Evolutionary conservation across 495 filamentous ascomycete species (phyloP).

Genomic region (Letharia lupina): DNA sequence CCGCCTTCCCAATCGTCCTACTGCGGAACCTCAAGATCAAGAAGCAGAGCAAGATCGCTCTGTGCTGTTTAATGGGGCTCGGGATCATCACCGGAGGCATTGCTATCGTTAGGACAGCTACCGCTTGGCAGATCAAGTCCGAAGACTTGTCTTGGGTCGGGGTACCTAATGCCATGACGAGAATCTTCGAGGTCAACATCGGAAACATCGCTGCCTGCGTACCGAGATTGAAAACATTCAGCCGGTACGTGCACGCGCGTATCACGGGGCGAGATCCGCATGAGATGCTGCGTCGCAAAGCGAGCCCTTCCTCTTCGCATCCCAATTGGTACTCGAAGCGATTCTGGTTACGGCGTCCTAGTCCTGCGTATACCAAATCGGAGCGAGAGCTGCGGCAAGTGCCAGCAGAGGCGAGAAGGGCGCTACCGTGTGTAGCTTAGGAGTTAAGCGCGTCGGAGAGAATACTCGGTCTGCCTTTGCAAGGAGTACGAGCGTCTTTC

Average conservation of each 20-base stretch:
- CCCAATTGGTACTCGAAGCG: neutral
- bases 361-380: neutral
- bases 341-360: neutral
- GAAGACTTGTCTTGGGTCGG: slow-evolving; percentile 17
- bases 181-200: slow-evolving; percentile 21
- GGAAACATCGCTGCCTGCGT: slow-evolving; percentile 20
- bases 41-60: slow-evolving; percentile 38
- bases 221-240: slow-evolving; percentile 18
- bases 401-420: neutral
- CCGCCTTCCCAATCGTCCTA: slow-evolving; percentile 39
- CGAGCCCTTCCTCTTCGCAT: neutral
- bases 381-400: neutral
- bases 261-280: slow-evolving; percentile 11
- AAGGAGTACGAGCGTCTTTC: neutral
- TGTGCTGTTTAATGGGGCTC: slow-evolving; percentile 41
- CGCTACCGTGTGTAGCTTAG: neutral
- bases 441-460: neutral
- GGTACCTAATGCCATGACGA: slow-evolving; percentile 13
- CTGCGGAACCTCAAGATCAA: slow-evolving; percentile 43
- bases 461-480: neutral
- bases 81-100: slow-evolving; percentile 33
- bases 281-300: slow-evolving; percentile 8
- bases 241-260: slow-evolving; percentile 10
- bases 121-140: slow-evolving; percentile 12
- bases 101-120: slow-evolving; percentile 15